Evolutionary conservation across 2,329 filamentous ascomycete genomes (phyloP), one percentile per base, ranked within the genome.

Genomic region (Orbilia blumenaviensis): DNA sequence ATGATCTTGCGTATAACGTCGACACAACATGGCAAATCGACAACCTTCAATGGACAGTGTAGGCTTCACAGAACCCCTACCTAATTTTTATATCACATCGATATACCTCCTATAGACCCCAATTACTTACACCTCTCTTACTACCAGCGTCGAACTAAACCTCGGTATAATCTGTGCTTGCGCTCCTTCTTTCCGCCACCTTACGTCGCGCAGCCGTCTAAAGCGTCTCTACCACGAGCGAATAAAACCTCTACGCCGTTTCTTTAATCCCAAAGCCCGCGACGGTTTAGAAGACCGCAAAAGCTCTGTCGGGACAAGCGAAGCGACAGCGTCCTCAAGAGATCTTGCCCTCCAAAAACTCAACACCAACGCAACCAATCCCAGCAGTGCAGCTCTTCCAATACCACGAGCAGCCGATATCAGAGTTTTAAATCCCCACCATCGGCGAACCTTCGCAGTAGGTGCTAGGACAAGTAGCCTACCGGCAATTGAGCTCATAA

Each of bases 21-120:
- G 69, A 74, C 23, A 62, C 32, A 12, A 74, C 69, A 34, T 74
- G 69, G 69, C 62, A 74, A 38, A 67, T 66, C 12, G 52, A 52
- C 3, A 61, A 62, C 46, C 54, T 74, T 36, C 69, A 74, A 48
- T 74, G 69, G 69, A 66, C 62, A 61, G n/a, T 74, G 69, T 74
- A 63, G 50, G 46, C 18, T 16, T n/a, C 27, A 16, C 16, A n/a
- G 44, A 10, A 41, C 18, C 23, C 23, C 34, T 23, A 27, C 16
- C 8, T 44, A 12, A n/a, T n/a, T n/a, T n/a, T n/a, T n/a, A n/a
- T n/a, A n/a, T n/a, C 27, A 14, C 8, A 18, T 60, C n/a, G 10
- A 25, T 8, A 3, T 4, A 25, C 12, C 16, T n/a, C 29, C 2
- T 23, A 38, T 25, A 4, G 3, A 48, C 9, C 10, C 23, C 14